A percentile compares a stretch with the other conserved stretches of the same genome.
Conservation (phyloP, 1,139 yeast species). For the Kodamaea sp. region DNA sequence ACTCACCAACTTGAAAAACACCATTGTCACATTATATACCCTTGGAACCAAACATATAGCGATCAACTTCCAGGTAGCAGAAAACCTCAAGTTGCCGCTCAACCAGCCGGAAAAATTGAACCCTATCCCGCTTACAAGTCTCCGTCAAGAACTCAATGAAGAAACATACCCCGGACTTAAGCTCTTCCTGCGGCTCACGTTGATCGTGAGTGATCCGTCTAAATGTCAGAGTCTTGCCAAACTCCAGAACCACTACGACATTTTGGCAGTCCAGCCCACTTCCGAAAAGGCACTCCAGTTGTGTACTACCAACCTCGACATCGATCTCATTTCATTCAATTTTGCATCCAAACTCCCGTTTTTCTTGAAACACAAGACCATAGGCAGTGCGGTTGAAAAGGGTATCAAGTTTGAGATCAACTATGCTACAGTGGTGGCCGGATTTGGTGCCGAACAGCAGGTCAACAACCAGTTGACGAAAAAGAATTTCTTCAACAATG, state of each 20-base stretch:
- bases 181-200: slow-evolving; percentile 71
- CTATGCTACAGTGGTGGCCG: slow-evolving; percentile 56
- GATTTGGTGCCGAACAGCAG: slow-evolving; percentile 26
- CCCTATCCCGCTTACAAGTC: slow-evolving; percentile 35
- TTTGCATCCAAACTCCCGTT: slow-evolving; percentile 68
- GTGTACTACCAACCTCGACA: slow-evolving; percentile 70
- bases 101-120: slow-evolving; percentile 33
- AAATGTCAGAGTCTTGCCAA: slow-evolving; percentile 71
- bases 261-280: slow-evolving; percentile 78
- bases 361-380: slow-evolving; percentile 77
- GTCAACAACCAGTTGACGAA: slow-evolving; percentile 37
- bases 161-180: slow-evolving; percentile 45
- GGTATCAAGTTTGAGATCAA: slow-evolving; percentile 83
- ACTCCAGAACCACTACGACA: slow-evolving; percentile 66
- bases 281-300: slow-evolving; percentile 78
- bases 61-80: slow-evolving; percentile 62
- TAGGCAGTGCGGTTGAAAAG: slow-evolving; percentile 78
- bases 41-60: slow-evolving; percentile 78
- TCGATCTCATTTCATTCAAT: slow-evolving; percentile 78
- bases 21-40: slow-evolving; percentile 55
- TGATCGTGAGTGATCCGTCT: slow-evolving; percentile 74
- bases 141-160: slow-evolving; percentile 21
- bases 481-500: slow-evolving; percentile 66
- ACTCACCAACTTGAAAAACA: slow-evolving; percentile 45
- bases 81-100: slow-evolving; percentile 58